Conservation (phyloP, 179 eudicot species). For the Patellifolia procumbens region DNA sequence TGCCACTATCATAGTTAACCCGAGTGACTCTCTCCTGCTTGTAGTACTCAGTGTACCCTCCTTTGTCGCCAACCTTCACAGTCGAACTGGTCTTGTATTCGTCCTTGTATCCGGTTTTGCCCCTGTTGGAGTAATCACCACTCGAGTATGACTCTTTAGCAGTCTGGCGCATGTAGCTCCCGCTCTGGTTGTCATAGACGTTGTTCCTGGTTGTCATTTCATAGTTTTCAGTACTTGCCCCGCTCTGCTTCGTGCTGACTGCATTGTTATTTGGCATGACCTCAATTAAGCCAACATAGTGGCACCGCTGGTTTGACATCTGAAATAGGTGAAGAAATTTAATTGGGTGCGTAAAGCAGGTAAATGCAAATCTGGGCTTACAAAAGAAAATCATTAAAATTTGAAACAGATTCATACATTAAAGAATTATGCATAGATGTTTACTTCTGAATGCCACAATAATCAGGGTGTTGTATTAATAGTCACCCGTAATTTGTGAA, state of each 20-base stretch:
- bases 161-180: conserved; percentile 20
- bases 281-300: not conserved
- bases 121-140: conserved; percentile 25
- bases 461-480: no score
- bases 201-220: conserved; percentile 1
- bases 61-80: conserved; percentile 29
- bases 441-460: no score
- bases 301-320: not conserved
- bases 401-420: no score
- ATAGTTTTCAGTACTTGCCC: not conserved
- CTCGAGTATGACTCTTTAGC: conserved; percentile 18
- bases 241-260: not conserved
- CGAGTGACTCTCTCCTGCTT: conserved; percentile 27
- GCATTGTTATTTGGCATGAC: not conserved
- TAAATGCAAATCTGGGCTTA: no score
- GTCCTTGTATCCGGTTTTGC: conserved; percentile 27
- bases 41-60: conserved; percentile 33
- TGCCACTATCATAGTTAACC: conserved; percentile 19
- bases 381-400: no score
- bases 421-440: no score
- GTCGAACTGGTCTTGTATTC: conserved; percentile 28
- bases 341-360: not conserved
- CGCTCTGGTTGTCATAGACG: conserved; percentile 27
- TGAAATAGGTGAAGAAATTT: not conserved
- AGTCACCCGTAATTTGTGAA: no score